Evolutionary conservation across 2,329 filamentous ascomycete genomes (phyloP).

Genomic region (Didymella pomorum): DNA sequence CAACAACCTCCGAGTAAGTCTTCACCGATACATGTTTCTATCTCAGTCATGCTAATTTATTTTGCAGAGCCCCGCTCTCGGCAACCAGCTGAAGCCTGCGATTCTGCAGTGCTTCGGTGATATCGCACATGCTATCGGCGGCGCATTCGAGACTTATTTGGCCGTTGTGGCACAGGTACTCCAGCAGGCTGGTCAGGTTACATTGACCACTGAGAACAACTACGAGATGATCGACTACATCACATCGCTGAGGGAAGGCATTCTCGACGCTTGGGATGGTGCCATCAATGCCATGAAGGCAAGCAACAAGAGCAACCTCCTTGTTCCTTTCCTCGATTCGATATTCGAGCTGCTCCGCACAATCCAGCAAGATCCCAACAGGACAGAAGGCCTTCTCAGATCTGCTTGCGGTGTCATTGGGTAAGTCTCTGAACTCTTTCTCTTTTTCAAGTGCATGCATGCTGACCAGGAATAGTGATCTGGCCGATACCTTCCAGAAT

Average conservation of each 20-base stretch:
- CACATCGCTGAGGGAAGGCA: slow-evolving; percentile 91
- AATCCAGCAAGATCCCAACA: slow-evolving; percentile 82
- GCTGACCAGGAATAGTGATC: slow-evolving; percentile 70
- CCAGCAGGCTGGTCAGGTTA: slow-evolving; percentile 88
- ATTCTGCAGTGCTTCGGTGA: slow-evolving; percentile 98
- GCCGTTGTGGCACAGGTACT: slow-evolving; percentile 91
- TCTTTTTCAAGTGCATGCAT: neutral
- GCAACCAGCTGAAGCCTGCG: slow-evolving; percentile 96
- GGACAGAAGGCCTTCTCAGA: slow-evolving; percentile 89
- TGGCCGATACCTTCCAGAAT: slow-evolving; percentile 91
- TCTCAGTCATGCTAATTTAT: slow-evolving; percentile 3
- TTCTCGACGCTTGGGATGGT: slow-evolving; percentile 99
- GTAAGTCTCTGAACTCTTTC: slow-evolving; percentile 56
- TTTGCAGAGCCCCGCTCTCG: slow-evolving; percentile 76
- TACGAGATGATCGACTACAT: slow-evolving; percentile 98
- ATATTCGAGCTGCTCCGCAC: slow-evolving; percentile 88
- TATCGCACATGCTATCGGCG: slow-evolving; percentile 92
- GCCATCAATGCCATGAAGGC: slow-evolving; percentile 94
- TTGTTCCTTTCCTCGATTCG: slow-evolving; percentile 79
- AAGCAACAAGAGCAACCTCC: slow-evolving; percentile 73
- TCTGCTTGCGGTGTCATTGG: slow-evolving; percentile 98
- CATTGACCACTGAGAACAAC: slow-evolving; percentile 77
- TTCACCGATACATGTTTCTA: neutral
- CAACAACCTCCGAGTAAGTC: slow-evolving; percentile 81
- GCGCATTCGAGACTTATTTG: slow-evolving; percentile 91